These are phyloP conservation scores for Grosmannia clavigera DNA, from an alignment of 2,329 filamentous ascomycete genomes.

Conservation along the genomic window DNA sequence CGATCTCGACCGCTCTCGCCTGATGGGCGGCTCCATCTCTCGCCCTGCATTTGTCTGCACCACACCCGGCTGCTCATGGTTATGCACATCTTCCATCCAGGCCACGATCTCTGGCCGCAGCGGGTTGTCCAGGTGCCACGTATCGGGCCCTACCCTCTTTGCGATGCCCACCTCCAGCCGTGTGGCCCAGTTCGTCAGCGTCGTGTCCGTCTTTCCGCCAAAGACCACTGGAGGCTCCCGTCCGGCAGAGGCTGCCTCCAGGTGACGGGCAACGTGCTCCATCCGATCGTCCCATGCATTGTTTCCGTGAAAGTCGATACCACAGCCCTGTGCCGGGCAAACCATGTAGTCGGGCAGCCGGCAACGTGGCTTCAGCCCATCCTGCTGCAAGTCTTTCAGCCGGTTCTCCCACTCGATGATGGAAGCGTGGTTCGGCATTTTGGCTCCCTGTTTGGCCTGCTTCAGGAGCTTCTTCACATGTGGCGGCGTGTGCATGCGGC, in stretches of 20 bases:
- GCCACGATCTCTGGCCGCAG: slow-evolving; percentile 12
- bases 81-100: slow-evolving; percentile 5
- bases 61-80: not conserved
- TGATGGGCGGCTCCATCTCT: not conserved
- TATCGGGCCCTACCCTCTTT: slow-evolving; percentile 8
- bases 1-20: slow-evolving; percentile 7
- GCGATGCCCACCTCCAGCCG: slow-evolving; percentile 26
- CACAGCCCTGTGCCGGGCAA: slow-evolving; percentile 54
- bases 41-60: not conserved
- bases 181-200: slow-evolving; percentile 28
- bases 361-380: slow-evolving; percentile 50
- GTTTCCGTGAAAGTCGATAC: slow-evolving; percentile 42
- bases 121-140: slow-evolving; percentile 14
- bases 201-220: slow-evolving; percentile 25
- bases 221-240: slow-evolving; percentile 22
- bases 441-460: slow-evolving; percentile 22
- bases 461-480: slow-evolving; percentile 22
- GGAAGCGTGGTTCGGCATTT: slow-evolving; percentile 16
- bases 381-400: slow-evolving; percentile 41
- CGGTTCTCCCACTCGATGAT: slow-evolving; percentile 34
- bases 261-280: slow-evolving; percentile 76
- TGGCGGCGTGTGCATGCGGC: slow-evolving; percentile 65
- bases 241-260: slow-evolving; percentile 42
- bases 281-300: slow-evolving; percentile 69
- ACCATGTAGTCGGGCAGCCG: slow-evolving; percentile 44